These are phyloP conservation scores for Coemansia sp. DNA, from an alignment of 192 early-diverging fungal species.

Conservation along the genomic window DNA sequence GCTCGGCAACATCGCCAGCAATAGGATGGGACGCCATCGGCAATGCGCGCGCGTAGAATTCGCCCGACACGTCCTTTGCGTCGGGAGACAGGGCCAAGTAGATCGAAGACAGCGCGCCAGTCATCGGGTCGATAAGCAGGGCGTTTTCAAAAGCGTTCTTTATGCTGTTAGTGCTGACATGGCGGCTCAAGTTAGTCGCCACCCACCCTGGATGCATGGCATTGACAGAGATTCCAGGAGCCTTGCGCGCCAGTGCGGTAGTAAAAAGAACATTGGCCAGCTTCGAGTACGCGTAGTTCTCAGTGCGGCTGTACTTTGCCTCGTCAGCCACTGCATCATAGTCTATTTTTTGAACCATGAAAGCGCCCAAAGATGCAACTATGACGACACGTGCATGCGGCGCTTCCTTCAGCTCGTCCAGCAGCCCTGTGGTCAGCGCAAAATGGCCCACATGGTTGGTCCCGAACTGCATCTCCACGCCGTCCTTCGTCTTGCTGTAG, in stretches of 20 bases:
- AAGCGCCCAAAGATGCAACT: constrained; percentile 38
- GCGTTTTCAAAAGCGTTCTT: constrained; percentile 3
- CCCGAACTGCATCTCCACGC: constrained; percentile 67
- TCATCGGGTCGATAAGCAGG: constrained; percentile 11
- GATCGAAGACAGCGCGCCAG: constrained; percentile 35
- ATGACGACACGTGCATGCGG: constrained; percentile 36
- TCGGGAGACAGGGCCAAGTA: constrained; percentile 37
- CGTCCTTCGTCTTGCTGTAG: constrained; percentile 54
- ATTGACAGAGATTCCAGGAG: constrained; percentile 19
- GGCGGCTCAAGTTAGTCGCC: constrained; percentile 20
- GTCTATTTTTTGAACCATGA: constrained; percentile 18
- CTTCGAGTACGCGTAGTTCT: constrained; percentile 42
- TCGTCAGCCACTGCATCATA: constrained; percentile 23
- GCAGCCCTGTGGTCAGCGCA: constrained; percentile 37
- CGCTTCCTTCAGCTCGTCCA: constrained; percentile 23
- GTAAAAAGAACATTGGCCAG: constrained; percentile 49
- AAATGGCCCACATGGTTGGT: constrained; percentile 67
- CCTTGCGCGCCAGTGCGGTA: constrained; percentile 32
- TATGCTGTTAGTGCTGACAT: constrained; percentile 15
- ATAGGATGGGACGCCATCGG: constrained; percentile 14
- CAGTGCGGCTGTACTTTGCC: constrained; percentile 8
- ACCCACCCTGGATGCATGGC: constrained; percentile 34
- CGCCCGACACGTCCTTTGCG: constrained; percentile 15
- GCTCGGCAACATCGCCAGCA: constrained; percentile 7
- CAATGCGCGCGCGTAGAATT: constrained; percentile 15